Evolutionary conservation across 2,329 filamentous ascomycete genomes (phyloP).

Genomic region (Cladosporium cucumerinum): DNA sequence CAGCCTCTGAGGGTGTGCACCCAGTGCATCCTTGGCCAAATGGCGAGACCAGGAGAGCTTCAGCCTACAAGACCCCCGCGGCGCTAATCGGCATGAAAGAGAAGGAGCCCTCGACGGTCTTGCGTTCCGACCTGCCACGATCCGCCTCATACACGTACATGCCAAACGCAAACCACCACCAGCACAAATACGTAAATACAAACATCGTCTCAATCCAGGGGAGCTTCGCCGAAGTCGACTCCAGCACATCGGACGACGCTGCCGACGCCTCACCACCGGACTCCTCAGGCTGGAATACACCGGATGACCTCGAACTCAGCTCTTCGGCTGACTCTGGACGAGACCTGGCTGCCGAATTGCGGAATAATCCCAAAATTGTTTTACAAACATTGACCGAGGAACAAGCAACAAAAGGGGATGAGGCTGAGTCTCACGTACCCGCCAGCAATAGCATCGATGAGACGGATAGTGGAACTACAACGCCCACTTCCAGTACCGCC

Average conservation of each 20-base stretch:
- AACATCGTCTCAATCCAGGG: slow-evolving; percentile 43
- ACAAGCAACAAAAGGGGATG: neutral
- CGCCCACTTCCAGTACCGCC: neutral
- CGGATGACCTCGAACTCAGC: slow-evolving; percentile 33
- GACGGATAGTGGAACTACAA: neutral
- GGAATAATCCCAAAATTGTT: slow-evolving; percentile 31
- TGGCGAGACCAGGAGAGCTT: slow-evolving; percentile 13
- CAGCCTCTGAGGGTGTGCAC: slow-evolving; percentile 10
- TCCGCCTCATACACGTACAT: slow-evolving; percentile 59
- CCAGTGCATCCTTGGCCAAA: slow-evolving; percentile 4
- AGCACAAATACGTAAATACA: slow-evolving; percentile 24
- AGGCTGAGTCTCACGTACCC: slow-evolving; percentile 2
- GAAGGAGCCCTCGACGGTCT: slow-evolving; percentile 8
- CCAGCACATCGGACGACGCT: slow-evolving; percentile 38
- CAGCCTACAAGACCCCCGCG: slow-evolving; percentile 12
- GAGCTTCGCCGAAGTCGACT: slow-evolving; percentile 49
- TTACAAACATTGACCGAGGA: slow-evolving; percentile 18
- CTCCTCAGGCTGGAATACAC: slow-evolving; percentile 45
- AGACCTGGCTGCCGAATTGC: slow-evolving; percentile 31
- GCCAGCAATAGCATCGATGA: neutral
- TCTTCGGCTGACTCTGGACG: slow-evolving; percentile 30
- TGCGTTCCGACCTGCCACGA: slow-evolving; percentile 41
- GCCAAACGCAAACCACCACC: slow-evolving; percentile 37
- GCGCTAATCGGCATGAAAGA: slow-evolving; percentile 15
- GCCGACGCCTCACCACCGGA: slow-evolving; percentile 31